Evolutionary conservation across 441 rosid species (phyloP), one percentile per base, ranked within the genome.

Genomic region (Sinapis alba): DNA sequence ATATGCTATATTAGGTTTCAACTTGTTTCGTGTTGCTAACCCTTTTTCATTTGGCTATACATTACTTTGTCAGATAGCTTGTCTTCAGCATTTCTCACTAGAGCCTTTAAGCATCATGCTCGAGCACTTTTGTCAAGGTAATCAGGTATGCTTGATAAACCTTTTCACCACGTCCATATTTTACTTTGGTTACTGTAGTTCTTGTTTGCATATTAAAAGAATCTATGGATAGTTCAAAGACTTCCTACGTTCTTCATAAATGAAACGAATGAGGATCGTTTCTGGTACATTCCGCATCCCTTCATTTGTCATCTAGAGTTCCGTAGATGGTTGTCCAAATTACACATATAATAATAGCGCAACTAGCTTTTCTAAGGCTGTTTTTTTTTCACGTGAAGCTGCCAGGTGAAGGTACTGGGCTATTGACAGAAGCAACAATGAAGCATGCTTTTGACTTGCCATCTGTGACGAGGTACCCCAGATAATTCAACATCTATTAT

Each of bases 31-130:
- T n/a, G 69, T 43, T 18, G 12, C 50, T 57, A 43, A 68, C 20
- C 56, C 26, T 47, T 26, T 64, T 3, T 58, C 41, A 65, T 59
- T 27, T 69, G 60, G 51, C 62, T 74, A 18, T 69, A 20, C 58
- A 47, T 62, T 70, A 7, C 27, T 50, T 69, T 78, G 78, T 74
- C 93, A 96, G 99, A 85, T 91, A 74, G 97, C 97, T 34, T 96
- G 98, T 78, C 85, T 77, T 75, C 96, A 88, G 61, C 98, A 96
- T 81, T 93, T 96, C 80, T 86, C 86, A 56, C 26, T 69, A 73
- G 97, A 90, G 84, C 90, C 97, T 51, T 71, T 85, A 58, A 91
- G 95, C 82, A 81, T 83, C 82, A 27, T 96, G 75, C 86, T 89
- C 26, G 82, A 69, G 24, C 83, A 81, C 66, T 83, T 88, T 76